Evolutionary conservation across 208 protist species (phyloP).

Genomic region (Jaenimonas drosophilae): DNA sequence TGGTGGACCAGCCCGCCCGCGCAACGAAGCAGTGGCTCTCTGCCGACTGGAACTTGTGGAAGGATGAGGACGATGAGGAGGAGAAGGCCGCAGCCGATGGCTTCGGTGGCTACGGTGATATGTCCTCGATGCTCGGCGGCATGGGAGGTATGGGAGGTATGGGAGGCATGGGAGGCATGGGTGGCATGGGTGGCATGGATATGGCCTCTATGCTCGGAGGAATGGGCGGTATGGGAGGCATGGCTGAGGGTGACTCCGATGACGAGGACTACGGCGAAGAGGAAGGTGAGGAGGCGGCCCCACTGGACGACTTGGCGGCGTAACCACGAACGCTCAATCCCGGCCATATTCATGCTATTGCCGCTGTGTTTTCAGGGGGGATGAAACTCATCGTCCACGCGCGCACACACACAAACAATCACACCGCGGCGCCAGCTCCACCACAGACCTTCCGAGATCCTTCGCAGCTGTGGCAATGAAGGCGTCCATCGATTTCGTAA

Average conservation of each 20-base stretch:
- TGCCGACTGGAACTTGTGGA: constrained; percentile 88
- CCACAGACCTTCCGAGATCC: too few relatives aligned
- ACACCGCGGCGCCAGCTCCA: too few relatives aligned
- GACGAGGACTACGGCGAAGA: constrained; percentile 31
- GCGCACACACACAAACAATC: too few relatives aligned
- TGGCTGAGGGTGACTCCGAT: constrained; percentile 9
- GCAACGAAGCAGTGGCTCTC: constrained; percentile 77
- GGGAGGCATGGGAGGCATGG: constrained; percentile 29
- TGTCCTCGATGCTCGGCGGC: constrained; percentile 55
- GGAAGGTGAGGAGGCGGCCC: constrained; percentile 21
- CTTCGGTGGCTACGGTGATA: constrained; percentile 79
- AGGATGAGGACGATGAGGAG: constrained; percentile 85
- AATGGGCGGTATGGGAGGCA: constrained; percentile 21
- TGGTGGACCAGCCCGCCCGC: constrained; percentile 61
- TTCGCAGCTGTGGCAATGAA: too few relatives aligned
- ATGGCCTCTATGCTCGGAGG: constrained; percentile 5
- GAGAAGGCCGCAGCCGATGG: constrained; percentile 33
- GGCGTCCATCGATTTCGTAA: too few relatives aligned
- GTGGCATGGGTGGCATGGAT: constrained; percentile 50
- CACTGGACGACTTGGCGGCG: constrained; percentile 10
- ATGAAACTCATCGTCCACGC: too few relatives aligned
- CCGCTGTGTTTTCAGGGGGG: too few relatives aligned
- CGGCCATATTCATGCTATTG: too few relatives aligned
- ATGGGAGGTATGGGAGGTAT: constrained; percentile 46
- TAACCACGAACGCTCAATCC: not conserved